Evolutionary conservation across 306 rosid genomes (phyloP), one percentile per base, ranked within the genome.

Genomic region (Luffa aegyptiaca): DNA sequence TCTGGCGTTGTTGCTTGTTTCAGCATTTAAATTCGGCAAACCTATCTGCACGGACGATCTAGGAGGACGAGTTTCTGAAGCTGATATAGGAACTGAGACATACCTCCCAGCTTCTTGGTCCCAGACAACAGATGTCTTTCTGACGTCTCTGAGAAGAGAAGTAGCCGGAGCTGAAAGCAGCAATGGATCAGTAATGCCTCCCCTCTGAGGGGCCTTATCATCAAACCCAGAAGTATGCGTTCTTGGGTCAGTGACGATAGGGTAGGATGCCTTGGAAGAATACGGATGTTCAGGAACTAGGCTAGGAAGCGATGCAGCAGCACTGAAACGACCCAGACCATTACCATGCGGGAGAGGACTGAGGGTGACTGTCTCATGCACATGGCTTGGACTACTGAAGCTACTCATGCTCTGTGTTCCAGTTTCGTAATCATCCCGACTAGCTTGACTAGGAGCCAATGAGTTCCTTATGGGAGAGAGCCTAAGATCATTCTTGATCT

Each of bases 31-130:
- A 77, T 80, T 89, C 66, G 90, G 86, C 66, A 87, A 62, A 42
- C 92, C 96, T 75, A 80, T n/a, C 45, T 82, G 94, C 41, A 83
- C 18, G 21, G 93, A 86, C 44, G 89, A 53, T 83, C 90, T 82
- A 81, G 82, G 86, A 80, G 85, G 89, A 78, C 91, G 91, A 83
- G 92, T 88, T 80, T 95, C 98, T 31, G 87, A 86, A 68, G 97
- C 90, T 68, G 96, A 84, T 59, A 87, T 84, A 72, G 97, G 97
- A 84, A 92, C 92, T 1, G 98, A 92, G n/a, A 95, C 89, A 77
- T 92, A 95, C 82, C 98, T 85, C 76, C 98, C 98, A 3, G 98
- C 98, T 88, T 95, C 98, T 91, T 95, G 98, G 85, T 95, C 98
- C 98, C 97, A 95, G 69, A 92, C 97, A 80, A 95, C 98, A 44